Base-by-base conservation (phyloP, 2,329 filamentous ascomycete genomes). In the Alternaria solani region DNA sequence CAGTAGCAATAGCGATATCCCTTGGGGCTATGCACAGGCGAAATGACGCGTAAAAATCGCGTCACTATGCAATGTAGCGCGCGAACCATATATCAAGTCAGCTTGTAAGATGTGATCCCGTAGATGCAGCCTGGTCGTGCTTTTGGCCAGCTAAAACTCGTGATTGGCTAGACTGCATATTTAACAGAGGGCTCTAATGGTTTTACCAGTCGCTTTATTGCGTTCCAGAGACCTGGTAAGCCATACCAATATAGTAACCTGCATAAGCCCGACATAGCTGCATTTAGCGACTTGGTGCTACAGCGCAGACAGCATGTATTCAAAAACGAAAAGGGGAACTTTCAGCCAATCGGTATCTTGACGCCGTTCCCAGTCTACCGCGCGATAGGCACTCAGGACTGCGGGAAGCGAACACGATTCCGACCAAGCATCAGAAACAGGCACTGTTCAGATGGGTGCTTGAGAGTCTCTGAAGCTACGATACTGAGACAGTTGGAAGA, bases 221-320 rank as follows among this genome's bases (percentile, higher is more conserved):
- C 30, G 18, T 41, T 42, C 48, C 55, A 48, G 25, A 39, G 48
- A 38, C 42, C 49, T 26, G 43, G 38, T 55, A 49, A 46, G 38
- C 30, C 34, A 48, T 47, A 59, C 60, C 49, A 48, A 54, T 57
- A 9, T 51, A 59, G 58, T 57, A 55, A 54, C 51, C 34, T 63
- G 60, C 65, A 67, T 67, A 55, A 61, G 57, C 51, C 30, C 36
- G 25, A 25, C 41, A 36, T 59, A 54, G 55, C 51, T 62, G 49
- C 51, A 54, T 42, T 39, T 52, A 42, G 34, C 43, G 42, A 49
- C 52, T 26, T 52, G 51, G 42, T 30, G 23, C 41, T 26, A 43
- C 43, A 53, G 47, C 49, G 53, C 51, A 49, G 57, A 47, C 46
- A 55, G 62, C 57, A 46, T 63, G 54, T 57, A 51, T 54, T 53